Evolutionary conservation across 805 yeast genomes (phyloP).

Genomic region (Wickerhamiella lipophila): DNA sequence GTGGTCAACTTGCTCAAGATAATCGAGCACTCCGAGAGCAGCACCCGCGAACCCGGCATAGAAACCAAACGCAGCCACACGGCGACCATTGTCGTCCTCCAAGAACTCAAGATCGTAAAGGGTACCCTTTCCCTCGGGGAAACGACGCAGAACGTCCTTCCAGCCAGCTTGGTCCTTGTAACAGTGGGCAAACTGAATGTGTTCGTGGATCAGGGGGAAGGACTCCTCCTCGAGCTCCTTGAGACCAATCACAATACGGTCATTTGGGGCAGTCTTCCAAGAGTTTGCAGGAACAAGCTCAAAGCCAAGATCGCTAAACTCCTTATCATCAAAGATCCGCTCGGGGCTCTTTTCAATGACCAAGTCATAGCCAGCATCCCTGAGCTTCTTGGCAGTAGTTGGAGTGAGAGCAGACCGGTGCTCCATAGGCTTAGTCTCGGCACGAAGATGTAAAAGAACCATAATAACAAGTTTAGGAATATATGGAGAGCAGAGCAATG

Average conservation of each 20-base stretch:
- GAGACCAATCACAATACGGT: constrained; percentile 81
- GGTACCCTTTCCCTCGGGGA: constrained; percentile 81
- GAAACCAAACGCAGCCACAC: constrained; percentile 99
- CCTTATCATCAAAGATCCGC: constrained; percentile 63
- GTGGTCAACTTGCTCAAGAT: constrained; percentile 78
- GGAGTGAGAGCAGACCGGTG: constrained; percentile 97
- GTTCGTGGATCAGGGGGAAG: constrained; percentile 91
- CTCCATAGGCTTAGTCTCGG: constrained; percentile 93
- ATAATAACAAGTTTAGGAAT: no score
- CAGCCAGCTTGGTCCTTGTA: constrained; percentile 97
- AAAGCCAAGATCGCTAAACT: constrained; percentile 71
- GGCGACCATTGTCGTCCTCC: constrained; percentile 88
- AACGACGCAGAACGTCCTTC: constrained; percentile 79
- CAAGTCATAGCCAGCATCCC: constrained; percentile 64
- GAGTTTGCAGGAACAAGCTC: constrained; percentile 83
- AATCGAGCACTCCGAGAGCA: constrained; percentile 84
- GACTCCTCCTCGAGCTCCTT: constrained; percentile 89
- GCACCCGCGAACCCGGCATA: constrained; percentile 99
- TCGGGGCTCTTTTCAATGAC: constrained; percentile 80
- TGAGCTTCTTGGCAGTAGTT: constrained; percentile 64
- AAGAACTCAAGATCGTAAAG: constrained; percentile 90
- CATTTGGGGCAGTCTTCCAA: constrained; percentile 84
- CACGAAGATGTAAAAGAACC: constrained; percentile 69
- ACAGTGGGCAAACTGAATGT: constrained; percentile 97
- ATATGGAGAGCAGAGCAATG: no score